These are phyloP conservation scores for Pseudocercospora eumusae DNA, from an alignment of 2,329 filamentous ascomycete species.

Conservation along the genomic window DNA sequence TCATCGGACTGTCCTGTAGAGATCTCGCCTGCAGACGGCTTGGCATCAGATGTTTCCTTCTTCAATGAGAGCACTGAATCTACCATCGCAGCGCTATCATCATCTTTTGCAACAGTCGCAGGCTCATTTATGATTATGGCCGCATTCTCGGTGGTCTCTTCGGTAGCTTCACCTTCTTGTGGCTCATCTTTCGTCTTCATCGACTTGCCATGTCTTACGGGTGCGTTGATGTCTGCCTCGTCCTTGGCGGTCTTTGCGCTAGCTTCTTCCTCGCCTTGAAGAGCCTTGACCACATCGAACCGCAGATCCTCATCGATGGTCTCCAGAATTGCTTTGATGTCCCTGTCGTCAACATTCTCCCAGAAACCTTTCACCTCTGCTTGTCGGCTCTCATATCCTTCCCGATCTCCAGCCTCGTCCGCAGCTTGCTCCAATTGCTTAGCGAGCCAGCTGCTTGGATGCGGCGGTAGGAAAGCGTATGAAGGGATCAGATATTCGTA, in stretches of 20 bases:
- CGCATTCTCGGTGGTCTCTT: conserved; percentile 37
- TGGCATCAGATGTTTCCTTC: conserved; percentile 16
- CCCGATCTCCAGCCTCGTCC: conserved; percentile 69
- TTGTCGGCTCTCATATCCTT: conserved; percentile 68
- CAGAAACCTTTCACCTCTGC: conserved; percentile 80
- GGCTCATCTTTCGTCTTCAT: conserved; percentile 7
- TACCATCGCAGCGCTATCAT: conserved; percentile 8
- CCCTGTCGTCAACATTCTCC: conserved; percentile 75
- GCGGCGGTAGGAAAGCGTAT: conserved; percentile 87
- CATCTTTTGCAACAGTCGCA: conserved; percentile 10
- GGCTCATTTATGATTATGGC: conserved; percentile 37
- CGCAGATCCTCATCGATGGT: conserved; percentile 64
- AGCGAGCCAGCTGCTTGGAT: conserved; percentile 82
- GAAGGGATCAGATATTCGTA: conserved; percentile 97
- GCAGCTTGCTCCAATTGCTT: conserved; percentile 79
- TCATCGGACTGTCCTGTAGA: conserved; percentile 11
- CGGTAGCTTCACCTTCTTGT: conserved; percentile 17
- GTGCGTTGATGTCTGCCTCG: conserved; percentile 42
- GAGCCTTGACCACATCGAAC: conserved; percentile 62
- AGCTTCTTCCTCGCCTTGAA: conserved; percentile 51
- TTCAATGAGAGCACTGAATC: conserved; percentile 8
- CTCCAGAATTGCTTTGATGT: conserved; percentile 69
- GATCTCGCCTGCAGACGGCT: conserved; percentile 12
- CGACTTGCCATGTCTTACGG: conserved; percentile 30
- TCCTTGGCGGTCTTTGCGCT: conserved; percentile 36